Base-by-base conservation (phyloP, 164 flowering plant species). In the Piper betle region DNA sequence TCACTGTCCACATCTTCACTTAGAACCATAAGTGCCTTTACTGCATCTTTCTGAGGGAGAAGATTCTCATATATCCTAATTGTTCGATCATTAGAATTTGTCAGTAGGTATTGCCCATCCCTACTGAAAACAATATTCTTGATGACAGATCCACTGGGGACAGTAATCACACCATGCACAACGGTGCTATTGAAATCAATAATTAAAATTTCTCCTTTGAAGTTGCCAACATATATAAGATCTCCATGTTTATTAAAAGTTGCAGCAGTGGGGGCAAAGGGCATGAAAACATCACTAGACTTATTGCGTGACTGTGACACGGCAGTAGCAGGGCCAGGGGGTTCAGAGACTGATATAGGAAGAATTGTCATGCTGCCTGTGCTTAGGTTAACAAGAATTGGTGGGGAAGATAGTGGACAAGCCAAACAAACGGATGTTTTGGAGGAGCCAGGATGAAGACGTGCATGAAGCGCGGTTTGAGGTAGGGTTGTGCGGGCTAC, bases 401-500 rank as follows among this genome's bases (percentile, higher is more conserved):
- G 96, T 62, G 93, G 86, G 66, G 89, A 88, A 25, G 97, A 85
- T 16, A 91, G 76, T 4, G 99, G 91, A 71, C 97, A 94, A 12
- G 82, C 97, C 60, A 91, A 75, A 74, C 97, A 94, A 55, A 81
- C 59, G 57, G 93, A 81, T 42, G 99, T 89, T 52, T 80, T 55
- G 20, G 37, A 58, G 25, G 88, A 82, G 61, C 89, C 85, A 37
- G 99, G 97, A 82, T 91, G 84, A 20, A 94, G 80, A 61, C 88
- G 83, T 42, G 97, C 96, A 63, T 85, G 86, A 43, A 94, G 71
- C 16, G 97, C 84, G 57, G 85, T 80, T 62, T 88, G 92, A 62
- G 81, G 84, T 40, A 94, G 74, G 19, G 80, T 72, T 52, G 72
- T 71, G 10, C 82, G 83, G 4, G 75, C 54, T 53, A 94, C 66